Percentiles rank a stretch among this genome's conserved stretches.
These are phyloP conservation scores for Tricharina praecox DNA, from an alignment of 495 filamentous ascomycete species.

Conservation along the genomic window DNA sequence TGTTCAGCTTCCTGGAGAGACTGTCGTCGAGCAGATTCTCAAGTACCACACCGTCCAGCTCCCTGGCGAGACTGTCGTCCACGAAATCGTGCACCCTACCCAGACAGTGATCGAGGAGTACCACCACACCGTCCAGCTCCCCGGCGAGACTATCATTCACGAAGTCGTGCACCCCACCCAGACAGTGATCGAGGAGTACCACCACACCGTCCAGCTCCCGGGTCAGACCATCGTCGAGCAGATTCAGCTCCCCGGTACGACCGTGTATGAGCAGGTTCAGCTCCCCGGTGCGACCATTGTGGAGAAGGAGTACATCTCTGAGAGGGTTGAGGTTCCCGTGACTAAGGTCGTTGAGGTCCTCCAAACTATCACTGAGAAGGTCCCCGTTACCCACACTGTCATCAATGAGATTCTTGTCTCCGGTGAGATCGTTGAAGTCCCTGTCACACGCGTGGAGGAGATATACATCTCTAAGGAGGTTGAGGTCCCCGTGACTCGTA, in stretches of 20 bases:
- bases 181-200: constrained; percentile 18
- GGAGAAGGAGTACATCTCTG: constrained; percentile 7
- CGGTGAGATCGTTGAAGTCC: constrained; percentile 1
- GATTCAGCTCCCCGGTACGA: constrained; percentile 16
- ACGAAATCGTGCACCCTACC: constrained; percentile 11
- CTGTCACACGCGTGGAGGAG: constrained; percentile 10
- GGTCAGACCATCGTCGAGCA: constrained; percentile 19
- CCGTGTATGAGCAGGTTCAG: constrained; percentile 12
- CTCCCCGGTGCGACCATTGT: constrained; percentile 18
- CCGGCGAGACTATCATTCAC: constrained; percentile 18
- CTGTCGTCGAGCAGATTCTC: constrained; percentile 15
- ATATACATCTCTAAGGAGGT: constrained; percentile 11
- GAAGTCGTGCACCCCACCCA: constrained; percentile 10
- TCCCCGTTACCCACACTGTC: constrained; percentile 2
- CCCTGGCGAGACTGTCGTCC: constrained; percentile 19
- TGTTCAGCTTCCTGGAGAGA: constrained; percentile 17
- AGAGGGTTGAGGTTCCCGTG: constrained; percentile 2
- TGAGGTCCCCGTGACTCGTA: constrained; percentile 12
- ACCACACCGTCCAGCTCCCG: constrained; percentile 13
- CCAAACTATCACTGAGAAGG: too few relatives aligned
- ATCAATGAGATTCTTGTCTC: background rate
- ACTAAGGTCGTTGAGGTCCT: constrained; percentile 2
- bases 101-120: constrained; percentile 20
- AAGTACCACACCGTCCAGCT: constrained; percentile 13
- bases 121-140: constrained; percentile 9